Evolutionary conservation across 2,329 filamentous ascomycete species (phyloP), one percentile per base, ranked within the genome.

Genomic region (Fusarium compactum): DNA sequence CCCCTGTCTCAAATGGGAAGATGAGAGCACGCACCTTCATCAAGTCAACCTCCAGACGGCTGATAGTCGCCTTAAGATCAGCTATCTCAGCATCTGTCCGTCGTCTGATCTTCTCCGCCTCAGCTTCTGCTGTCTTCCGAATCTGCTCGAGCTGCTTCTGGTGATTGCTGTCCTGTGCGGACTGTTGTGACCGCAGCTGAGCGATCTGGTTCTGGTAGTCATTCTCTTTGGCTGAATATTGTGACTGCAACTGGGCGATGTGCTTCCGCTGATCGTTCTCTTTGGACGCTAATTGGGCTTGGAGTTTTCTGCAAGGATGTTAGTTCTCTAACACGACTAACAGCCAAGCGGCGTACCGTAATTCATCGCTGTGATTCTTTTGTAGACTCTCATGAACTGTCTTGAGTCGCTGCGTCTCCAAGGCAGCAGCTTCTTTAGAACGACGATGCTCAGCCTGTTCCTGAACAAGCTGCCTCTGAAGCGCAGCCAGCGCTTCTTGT

Each of bases 401-500:
- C 68, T 89, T 90, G 51, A 92, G 84, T 41, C 62, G 62, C 76
- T 76, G 54, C 70, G 76, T 47, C 65, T 76, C 51, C 71, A 86
- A 78, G 10, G 81, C 78, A 20, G 82, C 83, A 5, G 84, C 84
- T 65, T 92, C 89, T 22, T 70, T 91, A 3, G 88, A 86, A 67
- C 87, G 89, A 27, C 87, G 86, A 78, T 93, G 91, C 66, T 94
- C 91, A 9, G 90, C 88, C 74, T 92, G 89, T 76, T 94, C 92
- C 74, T 94, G 91, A 20, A 91, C 89, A 20, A 93, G 79, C 58
- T 86, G 83, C n/a, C 82, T 82, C 56, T 85, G 81, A 14, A 89
- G 78, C 7, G 83, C 82, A 11, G 83, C 78, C 8, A 84, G 74
- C 41, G 84, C 81, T 14, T 81, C 79, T 50, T 86, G 82, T 3